Evolutionary conservation across 306 rosid genomes (phyloP).

Genomic region (Prunus salicina): DNA sequence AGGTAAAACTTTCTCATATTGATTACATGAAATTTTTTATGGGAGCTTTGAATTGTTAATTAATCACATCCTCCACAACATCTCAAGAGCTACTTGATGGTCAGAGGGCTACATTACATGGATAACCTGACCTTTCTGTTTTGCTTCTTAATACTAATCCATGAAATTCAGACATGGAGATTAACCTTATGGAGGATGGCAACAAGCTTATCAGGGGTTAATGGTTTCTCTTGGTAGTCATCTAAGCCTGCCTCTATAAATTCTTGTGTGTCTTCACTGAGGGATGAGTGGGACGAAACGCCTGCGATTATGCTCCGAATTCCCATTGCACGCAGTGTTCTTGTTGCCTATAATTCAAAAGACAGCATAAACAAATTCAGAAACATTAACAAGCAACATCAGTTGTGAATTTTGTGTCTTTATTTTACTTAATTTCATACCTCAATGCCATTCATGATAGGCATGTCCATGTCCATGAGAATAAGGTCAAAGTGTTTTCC

Average conservation of each 20-base stretch:
- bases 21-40: not conserved
- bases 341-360: conserved; percentile 57
- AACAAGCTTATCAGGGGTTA: conserved; percentile 42
- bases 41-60: not conserved
- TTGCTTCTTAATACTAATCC: not conserved
- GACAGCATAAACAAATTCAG: not conserved
- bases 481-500: conserved; percentile 70
- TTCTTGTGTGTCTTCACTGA: conserved; percentile 31
- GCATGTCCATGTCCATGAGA: conserved; percentile 92
- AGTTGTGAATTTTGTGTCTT: not conserved
- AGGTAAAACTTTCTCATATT: not conserved
- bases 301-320: conserved; percentile 67
- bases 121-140: not conserved
- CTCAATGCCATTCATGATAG: conserved; percentile 85
- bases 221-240: conserved; percentile 72
- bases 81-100: not conserved
- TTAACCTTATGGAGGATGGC: conserved; percentile 44
- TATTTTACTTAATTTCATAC: conserved; percentile 13
- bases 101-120: conserved; percentile 3
- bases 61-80: not conserved
- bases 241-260: conserved; percentile 71
- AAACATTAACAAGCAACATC: not conserved
- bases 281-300: conserved; percentile 42
- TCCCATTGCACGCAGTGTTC: conserved; percentile 63
- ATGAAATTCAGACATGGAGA: not conserved